A percentile compares a stretch with the other conserved stretches of the same genome.
phyloP scores from a whole-genome alignment of 768 basidiomycete genomes.

The Agaricus sinodeliciosus region DNA sequence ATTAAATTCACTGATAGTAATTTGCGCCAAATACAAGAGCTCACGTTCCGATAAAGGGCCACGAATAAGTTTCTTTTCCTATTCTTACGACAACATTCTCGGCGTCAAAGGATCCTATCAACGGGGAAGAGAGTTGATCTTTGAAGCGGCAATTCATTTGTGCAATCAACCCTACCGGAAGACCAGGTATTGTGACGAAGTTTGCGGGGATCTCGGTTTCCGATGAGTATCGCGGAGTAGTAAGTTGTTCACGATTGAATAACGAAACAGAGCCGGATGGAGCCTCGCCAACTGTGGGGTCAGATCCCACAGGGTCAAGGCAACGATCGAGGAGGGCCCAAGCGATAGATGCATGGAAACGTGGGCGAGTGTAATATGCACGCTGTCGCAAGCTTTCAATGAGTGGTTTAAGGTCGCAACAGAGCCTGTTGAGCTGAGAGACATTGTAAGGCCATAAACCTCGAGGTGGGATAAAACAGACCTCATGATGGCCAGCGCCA shows the following conservation, averaged over 20 bases:
- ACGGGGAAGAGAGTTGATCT: conserved; percentile 31
- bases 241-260: conserved; percentile 11
- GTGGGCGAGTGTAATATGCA: conserved; percentile 72
- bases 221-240: conserved; percentile 7
- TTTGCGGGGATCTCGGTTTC: conserved; percentile 11
- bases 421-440: conserved; percentile 51
- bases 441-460: not conserved
- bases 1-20: not conserved
- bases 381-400: conserved; percentile 62
- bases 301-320: conserved; percentile 2
- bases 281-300: conserved; percentile 12
- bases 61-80: conserved; percentile 56
- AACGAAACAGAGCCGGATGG: conserved; percentile 12
- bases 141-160: conserved; percentile 44
- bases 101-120: conserved; percentile 45
- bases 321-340: conserved; percentile 65
- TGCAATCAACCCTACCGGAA: conserved; percentile 43
- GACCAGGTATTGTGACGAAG: conserved; percentile 45
- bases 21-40: conserved; percentile 2
- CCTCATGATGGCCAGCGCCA: conserved; percentile 79
- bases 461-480: conserved; percentile 20
- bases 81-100: conserved; percentile 58
- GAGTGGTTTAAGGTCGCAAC: conserved; percentile 49
- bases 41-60: conserved; percentile 29
- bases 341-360: conserved; percentile 85